phyloP scores from a whole-genome alignment of 257 asterid genomes.

The Lantana camara region DNA sequence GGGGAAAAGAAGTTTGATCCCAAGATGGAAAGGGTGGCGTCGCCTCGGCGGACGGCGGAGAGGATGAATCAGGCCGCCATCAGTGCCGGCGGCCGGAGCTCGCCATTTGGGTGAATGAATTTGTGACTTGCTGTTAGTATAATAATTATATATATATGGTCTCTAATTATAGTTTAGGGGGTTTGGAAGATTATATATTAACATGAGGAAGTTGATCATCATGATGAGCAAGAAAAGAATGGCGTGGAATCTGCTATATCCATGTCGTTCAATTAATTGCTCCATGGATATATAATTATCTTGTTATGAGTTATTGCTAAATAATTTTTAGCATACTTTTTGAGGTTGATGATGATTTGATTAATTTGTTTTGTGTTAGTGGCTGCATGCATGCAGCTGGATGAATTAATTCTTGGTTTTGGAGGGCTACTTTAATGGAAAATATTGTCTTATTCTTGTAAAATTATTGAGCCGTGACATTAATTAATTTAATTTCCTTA shows the following conservation, averaged over 20 bases:
- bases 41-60: conserved; percentile 50
- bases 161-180: conserved; percentile 23
- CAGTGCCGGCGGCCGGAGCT: conserved; percentile 51
- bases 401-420: not conserved
- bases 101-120: conserved; percentile 53
- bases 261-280: conserved; percentile 25
- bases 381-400: conserved; percentile 33
- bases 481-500: not conserved
- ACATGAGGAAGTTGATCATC: not conserved
- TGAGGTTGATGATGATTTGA: conserved; percentile 14
- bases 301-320: conserved; percentile 7
- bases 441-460: too few species aligned
- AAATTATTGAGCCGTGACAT: too few species aligned
- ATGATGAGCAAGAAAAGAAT: conserved; percentile 10
- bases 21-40: conserved; percentile 50
- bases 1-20: conserved; percentile 42
- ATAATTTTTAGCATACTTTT: conserved; percentile 25
- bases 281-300: conserved; percentile 8
- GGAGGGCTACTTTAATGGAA: not conserved
- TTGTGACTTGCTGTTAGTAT: not conserved
- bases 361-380: conserved; percentile 12
- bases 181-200: conserved; percentile 2
- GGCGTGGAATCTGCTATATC: not conserved
- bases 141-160: not conserved
- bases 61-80: conserved; percentile 32